Percentiles rank a stretch among this genome's conserved stretches.
Conservation (phyloP, 176 grass and related monocot species). For the Dactylis glomerata region DNA sequence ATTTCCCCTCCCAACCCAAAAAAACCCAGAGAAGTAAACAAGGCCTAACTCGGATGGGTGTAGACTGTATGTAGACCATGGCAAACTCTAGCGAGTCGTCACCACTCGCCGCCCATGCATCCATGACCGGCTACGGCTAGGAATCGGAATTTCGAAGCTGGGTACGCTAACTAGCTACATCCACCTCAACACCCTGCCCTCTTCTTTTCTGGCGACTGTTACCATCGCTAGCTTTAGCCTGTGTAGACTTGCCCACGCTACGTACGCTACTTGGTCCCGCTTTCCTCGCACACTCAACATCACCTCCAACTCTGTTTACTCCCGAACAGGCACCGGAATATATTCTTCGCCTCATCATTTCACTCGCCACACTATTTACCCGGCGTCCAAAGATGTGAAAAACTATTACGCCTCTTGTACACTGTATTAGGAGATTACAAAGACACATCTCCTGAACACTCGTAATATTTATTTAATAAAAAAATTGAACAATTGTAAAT, state of each 20-base stretch:
- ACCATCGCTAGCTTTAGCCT: background rate
- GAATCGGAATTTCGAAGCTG: background rate
- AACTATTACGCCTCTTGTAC: no score
- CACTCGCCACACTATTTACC: no score
- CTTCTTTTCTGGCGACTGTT: background rate
- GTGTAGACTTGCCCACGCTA: slow-evolving; percentile 22
- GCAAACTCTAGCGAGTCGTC: background rate
- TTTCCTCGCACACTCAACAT: background rate
- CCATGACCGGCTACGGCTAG: slow-evolving; percentile 4
- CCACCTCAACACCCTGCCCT: background rate
- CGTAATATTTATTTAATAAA: no score
- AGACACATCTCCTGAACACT: no score
- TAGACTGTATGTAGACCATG: no score
- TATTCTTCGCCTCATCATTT: no score
- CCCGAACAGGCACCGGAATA: no score
- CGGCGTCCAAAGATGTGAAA: no score
- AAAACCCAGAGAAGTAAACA: no score
- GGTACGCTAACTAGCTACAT: background rate
- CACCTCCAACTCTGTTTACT: background rate
- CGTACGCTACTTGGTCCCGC: background rate
- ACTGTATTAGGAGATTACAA: no score
- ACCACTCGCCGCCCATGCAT: background rate
- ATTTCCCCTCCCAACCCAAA: no score
- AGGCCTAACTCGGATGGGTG: background rate
- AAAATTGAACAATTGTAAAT: no score